Conservation (phyloP, 2,329 filamentous ascomycete species). For the Penicillium sp. region DNA sequence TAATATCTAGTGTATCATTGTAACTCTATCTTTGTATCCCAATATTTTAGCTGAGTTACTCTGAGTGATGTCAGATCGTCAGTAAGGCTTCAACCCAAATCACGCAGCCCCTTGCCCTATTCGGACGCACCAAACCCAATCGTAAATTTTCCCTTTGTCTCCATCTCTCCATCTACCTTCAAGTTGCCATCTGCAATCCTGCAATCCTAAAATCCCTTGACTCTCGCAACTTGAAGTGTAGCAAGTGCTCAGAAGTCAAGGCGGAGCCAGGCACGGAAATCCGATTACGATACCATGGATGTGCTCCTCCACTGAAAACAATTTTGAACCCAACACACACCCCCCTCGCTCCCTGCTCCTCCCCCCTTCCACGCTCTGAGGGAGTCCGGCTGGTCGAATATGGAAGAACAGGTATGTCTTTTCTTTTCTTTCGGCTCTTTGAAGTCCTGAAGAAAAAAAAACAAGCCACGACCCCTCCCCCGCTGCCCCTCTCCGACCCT, state of each 20-base stretch:
- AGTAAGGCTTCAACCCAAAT: slow-evolving; percentile 11
- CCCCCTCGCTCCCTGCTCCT: slow-evolving; percentile 29
- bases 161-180: too few relatives aligned
- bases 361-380: slow-evolving; percentile 30
- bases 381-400: slow-evolving; percentile 45
- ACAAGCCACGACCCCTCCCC: slow-evolving; percentile 16
- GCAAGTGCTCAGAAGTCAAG: slow-evolving; percentile 20
- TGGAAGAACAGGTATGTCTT: slow-evolving; percentile 50
- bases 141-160: neutral
- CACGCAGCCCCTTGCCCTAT: slow-evolving; percentile 30
- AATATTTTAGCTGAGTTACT: too few relatives aligned
- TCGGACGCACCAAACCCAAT: slow-evolving; percentile 14
- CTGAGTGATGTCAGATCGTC: neutral
- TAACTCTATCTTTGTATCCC: too few relatives aligned
- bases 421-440: slow-evolving; percentile 1
- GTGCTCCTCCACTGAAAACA: slow-evolving; percentile 32
- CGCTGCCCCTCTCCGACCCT: slow-evolving; percentile 19
- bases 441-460: slow-evolving; percentile 13
- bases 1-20: neutral
- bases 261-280: slow-evolving; percentile 29
- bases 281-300: slow-evolving; percentile 30
- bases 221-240: too few relatives aligned
- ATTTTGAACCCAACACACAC: slow-evolving; percentile 30
- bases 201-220: too few relatives aligned
- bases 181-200: too few relatives aligned